Evolutionary conservation across 345 rosid species (phyloP).

Genomic region (Abelmoschus esculentus): DNA sequence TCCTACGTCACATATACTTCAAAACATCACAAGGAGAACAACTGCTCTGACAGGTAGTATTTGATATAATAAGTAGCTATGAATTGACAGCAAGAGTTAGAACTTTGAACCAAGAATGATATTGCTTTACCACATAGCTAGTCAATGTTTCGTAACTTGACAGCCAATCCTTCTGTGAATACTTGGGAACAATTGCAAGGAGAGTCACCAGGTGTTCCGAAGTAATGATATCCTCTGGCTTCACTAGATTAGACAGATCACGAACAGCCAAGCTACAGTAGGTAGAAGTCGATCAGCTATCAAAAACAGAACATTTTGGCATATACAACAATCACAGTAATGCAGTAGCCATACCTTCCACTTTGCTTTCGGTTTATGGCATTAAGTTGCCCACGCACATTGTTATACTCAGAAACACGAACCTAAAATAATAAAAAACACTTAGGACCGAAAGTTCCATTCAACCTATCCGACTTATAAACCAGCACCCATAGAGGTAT

Average conservation of each 20-base stretch:
- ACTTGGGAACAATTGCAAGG: constrained; percentile 79
- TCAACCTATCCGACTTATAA: neutral
- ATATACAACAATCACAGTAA: neutral
- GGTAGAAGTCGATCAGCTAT: constrained; percentile 17
- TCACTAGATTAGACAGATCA: constrained; percentile 88
- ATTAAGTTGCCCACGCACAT: constrained; percentile 91
- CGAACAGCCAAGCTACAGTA: constrained; percentile 94
- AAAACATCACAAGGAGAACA: constrained; percentile 3
- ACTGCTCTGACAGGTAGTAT: neutral
- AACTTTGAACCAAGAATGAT: constrained; percentile 1
- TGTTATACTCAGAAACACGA: constrained; percentile 90
- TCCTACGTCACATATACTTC: neutral
- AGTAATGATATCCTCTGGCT: constrained; percentile 71
- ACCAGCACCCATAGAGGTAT: neutral
- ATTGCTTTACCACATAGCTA: constrained; percentile 69
- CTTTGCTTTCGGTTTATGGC: constrained; percentile 92
- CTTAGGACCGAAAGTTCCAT: constrained; percentile 6
- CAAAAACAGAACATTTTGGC: neutral
- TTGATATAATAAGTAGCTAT: neutral
- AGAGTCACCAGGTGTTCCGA: constrained; percentile 89
- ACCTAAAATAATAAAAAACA: constrained; percentile 44
- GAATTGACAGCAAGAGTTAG: neutral
- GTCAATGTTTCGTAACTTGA: constrained; percentile 89
- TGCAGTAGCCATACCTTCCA: constrained; percentile 56
- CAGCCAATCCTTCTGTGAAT: constrained; percentile 98